Conservation (phyloP, 1,139 yeast genomes). For the Fermentozyma sake region DNA sequence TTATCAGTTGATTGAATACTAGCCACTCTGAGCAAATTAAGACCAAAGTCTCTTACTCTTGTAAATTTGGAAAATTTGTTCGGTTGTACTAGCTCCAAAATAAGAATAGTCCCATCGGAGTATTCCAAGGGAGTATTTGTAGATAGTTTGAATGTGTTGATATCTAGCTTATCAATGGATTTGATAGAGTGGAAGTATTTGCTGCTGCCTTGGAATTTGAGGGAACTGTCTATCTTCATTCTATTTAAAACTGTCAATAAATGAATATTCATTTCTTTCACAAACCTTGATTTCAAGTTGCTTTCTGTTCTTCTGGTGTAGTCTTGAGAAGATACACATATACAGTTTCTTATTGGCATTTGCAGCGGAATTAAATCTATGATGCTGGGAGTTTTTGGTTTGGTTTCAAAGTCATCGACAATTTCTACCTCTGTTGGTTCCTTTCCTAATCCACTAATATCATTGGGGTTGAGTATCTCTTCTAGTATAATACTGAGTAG, state of each 20-base stretch:
- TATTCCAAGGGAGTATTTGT: background rate
- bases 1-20: conserved; percentile 7
- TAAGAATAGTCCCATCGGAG: conserved; percentile 7
- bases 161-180: conserved; percentile 4
- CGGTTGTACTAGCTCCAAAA: conserved; percentile 27
- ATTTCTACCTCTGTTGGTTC: too few relatives aligned
- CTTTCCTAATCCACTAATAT: too few relatives aligned
- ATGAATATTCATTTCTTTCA: conserved; percentile 13
- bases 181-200: conserved; percentile 22
- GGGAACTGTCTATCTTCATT: conserved; percentile 15
- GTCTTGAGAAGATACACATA: too few relatives aligned
- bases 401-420: too few relatives aligned
- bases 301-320: too few relatives aligned
- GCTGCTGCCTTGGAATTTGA: conserved; percentile 24
- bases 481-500: too few relatives aligned
- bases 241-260: conserved; percentile 17
- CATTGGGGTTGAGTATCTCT: too few relatives aligned
- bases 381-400: too few relatives aligned
- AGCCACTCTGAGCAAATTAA: conserved; percentile 15
- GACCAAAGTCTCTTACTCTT: conserved; percentile 24
- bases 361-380: too few relatives aligned
- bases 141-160: conserved; percentile 4
- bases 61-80: conserved; percentile 20
- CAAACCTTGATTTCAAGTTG: too few relatives aligned
- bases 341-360: too few relatives aligned